phyloP scores from a whole-genome alignment of 306 rosid species.

The Pterocarpus santalinus region DNA sequence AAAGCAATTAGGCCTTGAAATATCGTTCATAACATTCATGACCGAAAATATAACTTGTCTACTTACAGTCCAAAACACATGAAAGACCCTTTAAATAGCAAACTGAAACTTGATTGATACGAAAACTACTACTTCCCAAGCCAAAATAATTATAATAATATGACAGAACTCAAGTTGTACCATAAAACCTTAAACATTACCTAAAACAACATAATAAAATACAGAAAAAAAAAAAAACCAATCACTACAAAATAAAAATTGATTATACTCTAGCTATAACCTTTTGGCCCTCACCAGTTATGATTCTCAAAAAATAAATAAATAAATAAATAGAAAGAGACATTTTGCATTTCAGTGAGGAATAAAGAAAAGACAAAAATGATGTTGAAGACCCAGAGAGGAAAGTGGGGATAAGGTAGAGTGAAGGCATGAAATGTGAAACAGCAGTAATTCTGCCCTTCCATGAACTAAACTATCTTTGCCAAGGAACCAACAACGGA shows the following conservation, averaged over 20 bases:
- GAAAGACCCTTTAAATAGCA: background rate
- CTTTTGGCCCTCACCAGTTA: no score
- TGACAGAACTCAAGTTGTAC: background rate
- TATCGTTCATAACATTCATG: background rate
- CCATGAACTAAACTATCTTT: background rate
- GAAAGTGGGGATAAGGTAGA: background rate
- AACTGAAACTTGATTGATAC: background rate
- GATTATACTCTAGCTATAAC: no score
- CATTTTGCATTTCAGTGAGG: background rate
- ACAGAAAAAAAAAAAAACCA: no score
- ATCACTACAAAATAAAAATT: no score
- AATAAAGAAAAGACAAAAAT: background rate
- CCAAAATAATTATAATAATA: background rate
- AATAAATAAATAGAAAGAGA: no score
- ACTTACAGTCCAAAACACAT: background rate
- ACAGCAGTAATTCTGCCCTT: background rate
- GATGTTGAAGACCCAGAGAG: background rate
- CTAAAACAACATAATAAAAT: background rate
- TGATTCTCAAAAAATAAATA: no score
- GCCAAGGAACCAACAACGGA: background rate
- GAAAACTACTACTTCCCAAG: background rate
- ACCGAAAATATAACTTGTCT: background rate
- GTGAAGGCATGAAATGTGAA: background rate
- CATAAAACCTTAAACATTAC: background rate
- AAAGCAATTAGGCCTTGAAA: background rate